These are phyloP conservation scores for Cladophialophora carrionii DNA, from an alignment of 2,329 filamentous ascomycete genomes.

Conservation along the genomic window DNA sequence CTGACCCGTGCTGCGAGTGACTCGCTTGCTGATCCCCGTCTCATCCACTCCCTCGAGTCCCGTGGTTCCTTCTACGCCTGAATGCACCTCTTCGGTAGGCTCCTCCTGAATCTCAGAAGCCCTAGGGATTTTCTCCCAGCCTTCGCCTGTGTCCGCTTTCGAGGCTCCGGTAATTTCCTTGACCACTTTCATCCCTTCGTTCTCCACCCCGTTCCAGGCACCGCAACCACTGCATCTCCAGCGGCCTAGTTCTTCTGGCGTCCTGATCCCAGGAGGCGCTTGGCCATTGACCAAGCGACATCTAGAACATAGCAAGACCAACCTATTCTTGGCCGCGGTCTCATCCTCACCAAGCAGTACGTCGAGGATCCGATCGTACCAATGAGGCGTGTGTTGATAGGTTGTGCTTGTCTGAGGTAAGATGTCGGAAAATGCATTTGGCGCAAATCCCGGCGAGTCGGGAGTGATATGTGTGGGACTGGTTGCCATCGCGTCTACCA, in stretches of 20 bases:
- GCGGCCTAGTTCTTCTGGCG: conserved; percentile 74
- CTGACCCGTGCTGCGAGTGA: conserved; percentile 34
- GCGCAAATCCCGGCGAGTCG: conserved; percentile 53
- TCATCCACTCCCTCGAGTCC: conserved; percentile 29
- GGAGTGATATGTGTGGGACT: conserved; percentile 35
- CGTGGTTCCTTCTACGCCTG: conserved; percentile 24
- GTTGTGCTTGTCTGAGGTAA: conserved; percentile 39
- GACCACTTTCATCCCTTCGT: conserved; percentile 71
- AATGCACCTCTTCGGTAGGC: conserved; percentile 13
- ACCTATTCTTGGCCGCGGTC: conserved; percentile 84
- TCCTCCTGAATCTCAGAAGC: conserved; percentile 18
- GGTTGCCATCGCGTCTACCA: conserved; percentile 13
- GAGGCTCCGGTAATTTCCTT: conserved; percentile 58
- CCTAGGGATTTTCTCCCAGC: conserved; percentile 30
- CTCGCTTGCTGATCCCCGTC: conserved; percentile 28
- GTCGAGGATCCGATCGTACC: conserved; percentile 95
- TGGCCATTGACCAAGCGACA: conserved; percentile 94
- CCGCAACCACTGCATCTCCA: conserved; percentile 92
- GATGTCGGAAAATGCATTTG: conserved; percentile 49
- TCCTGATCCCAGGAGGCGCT: conserved; percentile 81
- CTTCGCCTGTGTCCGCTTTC: conserved; percentile 26
- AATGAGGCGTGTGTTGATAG: conserved; percentile 60
- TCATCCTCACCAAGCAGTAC: conserved; percentile 93
- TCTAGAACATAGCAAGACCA: conserved; percentile 78
- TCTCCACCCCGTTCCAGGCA: conserved; percentile 71